phyloP scores from a whole-genome alignment of 2,329 filamentous ascomycete species.

The Botrytis tulipae region DNA sequence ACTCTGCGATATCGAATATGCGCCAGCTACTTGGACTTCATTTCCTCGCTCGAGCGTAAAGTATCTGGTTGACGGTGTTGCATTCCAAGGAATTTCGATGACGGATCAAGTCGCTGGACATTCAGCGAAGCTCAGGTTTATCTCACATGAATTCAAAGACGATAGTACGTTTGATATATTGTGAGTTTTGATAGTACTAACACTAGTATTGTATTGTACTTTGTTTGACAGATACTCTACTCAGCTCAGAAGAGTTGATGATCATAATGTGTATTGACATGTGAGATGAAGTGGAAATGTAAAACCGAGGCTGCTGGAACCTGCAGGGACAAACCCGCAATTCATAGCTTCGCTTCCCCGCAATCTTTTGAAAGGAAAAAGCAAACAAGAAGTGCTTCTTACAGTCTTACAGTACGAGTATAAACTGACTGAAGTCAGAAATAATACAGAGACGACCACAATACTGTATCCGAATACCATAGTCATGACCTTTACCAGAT shows the following conservation, averaged over 20 bases:
- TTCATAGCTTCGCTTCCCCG: conserved; percentile 19
- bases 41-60: conserved; percentile 12
- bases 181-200: not conserved
- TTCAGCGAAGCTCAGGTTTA: conserved; percentile 8
- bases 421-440: not conserved
- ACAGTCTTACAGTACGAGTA: too few species aligned
- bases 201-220: not conserved
- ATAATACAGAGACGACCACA: not conserved
- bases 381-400: too few species aligned
- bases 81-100: conserved; percentile 11
- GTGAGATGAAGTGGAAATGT: conserved; percentile 8
- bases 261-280: conserved; percentile 3
- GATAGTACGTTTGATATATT: not conserved
- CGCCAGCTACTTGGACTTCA: conserved; percentile 14
- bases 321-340: conserved; percentile 16
- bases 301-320: conserved; percentile 19
- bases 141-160: conserved; percentile 8
- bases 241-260: not conserved
- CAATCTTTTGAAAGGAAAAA: conserved; percentile 7
- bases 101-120: not conserved
- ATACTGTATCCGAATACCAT: not conserved
- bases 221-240: not conserved
- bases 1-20: conserved; percentile 10
- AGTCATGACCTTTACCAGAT: not conserved
- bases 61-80: not conserved